These are phyloP conservation scores for Ambrosiella beaveri DNA, from an alignment of 2,329 filamentous ascomycete species.

Conservation along the genomic window DNA sequence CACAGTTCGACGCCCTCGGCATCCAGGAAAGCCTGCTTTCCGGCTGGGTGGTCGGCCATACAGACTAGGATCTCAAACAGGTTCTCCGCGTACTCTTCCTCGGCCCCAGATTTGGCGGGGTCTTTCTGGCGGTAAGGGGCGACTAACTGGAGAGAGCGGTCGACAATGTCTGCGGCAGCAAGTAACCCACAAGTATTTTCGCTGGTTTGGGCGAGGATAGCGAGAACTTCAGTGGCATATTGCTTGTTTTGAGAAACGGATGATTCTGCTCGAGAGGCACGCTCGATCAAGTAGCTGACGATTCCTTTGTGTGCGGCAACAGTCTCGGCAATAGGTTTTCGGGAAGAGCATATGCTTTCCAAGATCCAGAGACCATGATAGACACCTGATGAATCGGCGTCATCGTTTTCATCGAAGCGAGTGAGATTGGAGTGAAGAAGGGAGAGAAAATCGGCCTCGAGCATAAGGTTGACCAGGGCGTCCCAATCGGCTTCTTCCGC, in stretches of 20 bases:
- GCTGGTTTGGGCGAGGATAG: slow-evolving; percentile 70
- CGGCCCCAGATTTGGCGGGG: slow-evolving; percentile 67
- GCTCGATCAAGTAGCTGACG: slow-evolving; percentile 58
- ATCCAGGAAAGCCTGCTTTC: slow-evolving; percentile 68
- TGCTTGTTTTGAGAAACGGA: slow-evolving; percentile 80
- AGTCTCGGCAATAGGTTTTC: slow-evolving; percentile 43
- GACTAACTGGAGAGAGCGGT: slow-evolving; percentile 64
- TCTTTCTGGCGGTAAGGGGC: slow-evolving; percentile 75
- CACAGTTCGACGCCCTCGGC: slow-evolving; percentile 85
- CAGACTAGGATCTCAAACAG: slow-evolving; percentile 76
- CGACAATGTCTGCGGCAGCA: slow-evolving; percentile 51
- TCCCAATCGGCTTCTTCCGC: slow-evolving; percentile 54
- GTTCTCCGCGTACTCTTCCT: slow-evolving; percentile 92
- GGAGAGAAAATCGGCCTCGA: slow-evolving; percentile 49
- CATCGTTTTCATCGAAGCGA: slow-evolving; percentile 57
- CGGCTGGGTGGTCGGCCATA: slow-evolving; percentile 54
- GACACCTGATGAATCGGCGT: slow-evolving; percentile 62
- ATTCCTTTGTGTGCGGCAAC: slow-evolving; percentile 54
- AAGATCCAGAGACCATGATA: slow-evolving; percentile 72
- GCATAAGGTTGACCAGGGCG: slow-evolving; percentile 47
- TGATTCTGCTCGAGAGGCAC: slow-evolving; percentile 38
- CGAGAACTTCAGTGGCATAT: slow-evolving; percentile 80
- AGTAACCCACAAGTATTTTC: slow-evolving; percentile 46
- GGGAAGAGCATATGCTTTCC: slow-evolving; percentile 67
- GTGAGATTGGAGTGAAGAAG: slow-evolving; percentile 62